Conservation (phyloP, 768 basidiomycete genomes). For the Trametes sanguinea region DNA sequence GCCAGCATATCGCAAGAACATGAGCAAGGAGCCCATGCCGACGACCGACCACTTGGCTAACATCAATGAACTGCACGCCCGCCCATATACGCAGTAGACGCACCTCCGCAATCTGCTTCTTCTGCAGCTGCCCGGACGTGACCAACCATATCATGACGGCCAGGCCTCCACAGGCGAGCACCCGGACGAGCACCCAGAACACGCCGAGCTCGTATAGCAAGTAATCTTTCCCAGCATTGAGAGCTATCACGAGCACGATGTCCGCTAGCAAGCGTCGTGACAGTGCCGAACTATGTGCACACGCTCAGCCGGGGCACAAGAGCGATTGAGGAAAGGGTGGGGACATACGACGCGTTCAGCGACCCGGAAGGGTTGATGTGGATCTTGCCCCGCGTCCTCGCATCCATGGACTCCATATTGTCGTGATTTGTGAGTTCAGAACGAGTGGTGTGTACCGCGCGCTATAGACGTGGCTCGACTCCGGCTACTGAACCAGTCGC, state of each 20-base stretch:
- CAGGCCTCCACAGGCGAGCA: conserved; percentile 72
- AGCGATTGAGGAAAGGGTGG: conserved; percentile 18
- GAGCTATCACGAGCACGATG: conserved; percentile 60
- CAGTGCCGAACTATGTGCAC: conserved; percentile 42
- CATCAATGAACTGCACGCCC: neutral
- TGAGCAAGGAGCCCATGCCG: conserved; percentile 58
- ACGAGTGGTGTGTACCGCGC: neutral
- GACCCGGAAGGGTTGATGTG: conserved; percentile 30
- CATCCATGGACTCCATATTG: conserved; percentile 33
- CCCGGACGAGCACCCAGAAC: conserved; percentile 75
- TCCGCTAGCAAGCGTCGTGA: conserved; percentile 63
- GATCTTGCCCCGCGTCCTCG: conserved; percentile 40
- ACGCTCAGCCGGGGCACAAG: conserved; percentile 12
- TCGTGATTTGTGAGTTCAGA: neutral
- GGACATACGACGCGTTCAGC: conserved; percentile 24
- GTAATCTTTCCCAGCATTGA: conserved; percentile 68
- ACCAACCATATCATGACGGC: conserved; percentile 64
- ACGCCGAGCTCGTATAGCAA: conserved; percentile 68
- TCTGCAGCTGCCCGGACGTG: conserved; percentile 52
- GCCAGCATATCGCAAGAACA: conserved; percentile 68
- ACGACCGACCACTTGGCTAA: conserved; percentile 67
- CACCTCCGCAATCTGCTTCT: conserved; percentile 62
- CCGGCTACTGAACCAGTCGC: conserved; percentile 1
- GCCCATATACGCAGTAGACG: conserved; percentile 20
- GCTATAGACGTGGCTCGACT: neutral